Conservation (phyloP, 768 basidiomycete species). For the Mycena rosella region DNA sequence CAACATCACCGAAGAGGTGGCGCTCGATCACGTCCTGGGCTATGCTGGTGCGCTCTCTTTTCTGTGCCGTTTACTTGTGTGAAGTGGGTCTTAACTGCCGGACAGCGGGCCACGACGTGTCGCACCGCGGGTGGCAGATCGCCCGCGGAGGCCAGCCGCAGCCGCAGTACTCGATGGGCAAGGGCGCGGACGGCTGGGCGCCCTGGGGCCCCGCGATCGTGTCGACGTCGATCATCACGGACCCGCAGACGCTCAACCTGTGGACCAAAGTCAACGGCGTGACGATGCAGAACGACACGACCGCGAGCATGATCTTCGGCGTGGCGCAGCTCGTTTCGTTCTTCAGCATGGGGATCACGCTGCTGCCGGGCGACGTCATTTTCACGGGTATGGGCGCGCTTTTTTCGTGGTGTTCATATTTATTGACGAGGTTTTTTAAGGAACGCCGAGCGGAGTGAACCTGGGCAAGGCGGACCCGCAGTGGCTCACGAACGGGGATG, state of each 20-base stretch:
- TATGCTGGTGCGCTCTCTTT: conserved; percentile 41
- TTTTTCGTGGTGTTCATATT: neutral
- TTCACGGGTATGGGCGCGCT: conserved; percentile 52
- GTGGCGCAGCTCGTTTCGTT: conserved; percentile 54
- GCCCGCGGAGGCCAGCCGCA: conserved; percentile 56
- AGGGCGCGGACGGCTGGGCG: conserved; percentile 57
- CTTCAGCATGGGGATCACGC: conserved; percentile 60
- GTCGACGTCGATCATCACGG: conserved; percentile 51
- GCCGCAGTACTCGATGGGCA: conserved; percentile 59
- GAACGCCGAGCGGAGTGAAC: conserved; percentile 52
- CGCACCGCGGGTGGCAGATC: conserved; percentile 60
- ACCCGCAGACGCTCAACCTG: conserved; percentile 55
- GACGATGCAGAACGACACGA: conserved; percentile 54
- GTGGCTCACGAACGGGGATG: conserved; percentile 53
- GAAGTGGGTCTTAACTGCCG: neutral
- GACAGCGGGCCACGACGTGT: conserved; percentile 55
- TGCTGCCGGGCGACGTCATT: conserved; percentile 57
- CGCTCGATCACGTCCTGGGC: conserved; percentile 56
- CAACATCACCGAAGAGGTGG: conserved; percentile 57
- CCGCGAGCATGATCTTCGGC: conserved; percentile 57
- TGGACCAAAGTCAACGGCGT: conserved; percentile 58
- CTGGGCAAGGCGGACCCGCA: conserved; percentile 49
- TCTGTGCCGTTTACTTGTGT: neutral
- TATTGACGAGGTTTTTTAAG: conserved; percentile 5
- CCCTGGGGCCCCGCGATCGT: conserved; percentile 55